Evolutionary conservation across 2,329 filamentous ascomycete species (phyloP).

Genomic region (Gremmenia infestans): DNA sequence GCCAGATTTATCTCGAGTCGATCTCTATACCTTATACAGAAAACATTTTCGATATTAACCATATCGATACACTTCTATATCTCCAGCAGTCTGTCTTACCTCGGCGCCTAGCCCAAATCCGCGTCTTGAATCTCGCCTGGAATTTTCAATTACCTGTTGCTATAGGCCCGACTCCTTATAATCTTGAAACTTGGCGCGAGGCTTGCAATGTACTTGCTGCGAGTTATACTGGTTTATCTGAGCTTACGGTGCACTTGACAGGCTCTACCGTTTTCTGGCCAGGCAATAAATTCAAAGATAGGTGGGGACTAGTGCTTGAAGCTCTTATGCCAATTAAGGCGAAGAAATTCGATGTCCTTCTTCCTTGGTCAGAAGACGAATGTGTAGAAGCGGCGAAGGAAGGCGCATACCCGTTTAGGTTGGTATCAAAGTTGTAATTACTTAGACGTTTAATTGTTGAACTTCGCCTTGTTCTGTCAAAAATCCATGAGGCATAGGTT

Average conservation of each 20-base stretch:
- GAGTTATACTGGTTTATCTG: neutral
- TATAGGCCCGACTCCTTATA: neutral
- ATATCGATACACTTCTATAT: neutral
- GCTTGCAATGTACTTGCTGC: neutral
- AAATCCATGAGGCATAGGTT: no score
- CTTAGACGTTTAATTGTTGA: no score
- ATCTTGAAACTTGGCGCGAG: neutral
- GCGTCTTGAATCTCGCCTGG: neutral
- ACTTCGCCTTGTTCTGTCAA: no score
- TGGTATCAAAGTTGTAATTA: neutral
- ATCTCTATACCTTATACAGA: neutral
- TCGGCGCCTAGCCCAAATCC: neutral
- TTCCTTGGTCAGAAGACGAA: neutral
- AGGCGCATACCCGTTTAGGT: neutral
- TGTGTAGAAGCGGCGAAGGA: neutral
- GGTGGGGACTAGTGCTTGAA: neutral
- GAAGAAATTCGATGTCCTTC: neutral
- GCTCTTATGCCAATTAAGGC: neutral
- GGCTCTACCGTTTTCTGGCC: neutral
- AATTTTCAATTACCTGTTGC: neutral
- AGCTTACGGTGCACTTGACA: neutral
- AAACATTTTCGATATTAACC: neutral
- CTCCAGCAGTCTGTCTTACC: neutral
- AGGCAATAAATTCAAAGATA: neutral
- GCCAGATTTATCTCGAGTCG: neutral